These are phyloP conservation scores for Candida tunisiensis DNA, from an alignment of 1,139 yeast genomes.

Conservation along the genomic window DNA sequence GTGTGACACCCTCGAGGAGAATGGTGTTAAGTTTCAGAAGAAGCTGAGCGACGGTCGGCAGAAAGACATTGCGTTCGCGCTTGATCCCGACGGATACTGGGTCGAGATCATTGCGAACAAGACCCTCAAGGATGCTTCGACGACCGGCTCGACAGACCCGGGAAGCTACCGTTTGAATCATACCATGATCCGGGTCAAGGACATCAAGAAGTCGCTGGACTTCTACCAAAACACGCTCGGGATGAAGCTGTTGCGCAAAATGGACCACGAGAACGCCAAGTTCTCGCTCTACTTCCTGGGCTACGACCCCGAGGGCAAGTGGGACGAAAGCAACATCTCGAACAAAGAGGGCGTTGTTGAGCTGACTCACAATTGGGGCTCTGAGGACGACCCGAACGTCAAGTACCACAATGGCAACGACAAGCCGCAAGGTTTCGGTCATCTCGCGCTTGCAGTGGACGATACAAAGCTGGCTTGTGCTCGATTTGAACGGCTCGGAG, in stretches of 20 bases:
- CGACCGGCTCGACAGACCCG: constrained; percentile 5
- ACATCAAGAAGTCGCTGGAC: constrained; percentile 54
- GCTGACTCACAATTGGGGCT: constrained; percentile 90
- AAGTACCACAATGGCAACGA: constrained; percentile 79
- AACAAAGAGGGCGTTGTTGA: constrained; percentile 58
- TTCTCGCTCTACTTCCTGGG: constrained; percentile 80
- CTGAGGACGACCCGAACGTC: constrained; percentile 62
- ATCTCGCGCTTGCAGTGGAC: constrained; percentile 54
- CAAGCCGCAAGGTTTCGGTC: constrained; percentile 71
- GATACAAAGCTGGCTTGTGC: constrained; percentile 43
- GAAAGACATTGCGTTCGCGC: constrained; percentile 79
- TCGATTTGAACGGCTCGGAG: constrained; percentile 33
- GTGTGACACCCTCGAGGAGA: constrained; percentile 34
- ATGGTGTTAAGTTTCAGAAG: constrained; percentile 67
- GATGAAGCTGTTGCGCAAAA: constrained; percentile 45
- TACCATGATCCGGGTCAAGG: constrained; percentile 85
- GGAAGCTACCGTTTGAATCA: constrained; percentile 47
- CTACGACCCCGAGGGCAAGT: constrained; percentile 25
- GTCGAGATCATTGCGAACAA: constrained; percentile 67
- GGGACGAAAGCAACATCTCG: constrained; percentile 9
- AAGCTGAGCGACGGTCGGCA: constrained; percentile 80
- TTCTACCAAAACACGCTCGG: constrained; percentile 73
- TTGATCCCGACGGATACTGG: constrained; percentile 97
- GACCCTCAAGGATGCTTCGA: constrained; percentile 19
- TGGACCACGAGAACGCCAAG: constrained; percentile 47